Evolutionary conservation across 768 basidiomycete genomes (phyloP), one percentile per base, ranked within the genome.

Genomic region (Russula brevipes): DNA sequence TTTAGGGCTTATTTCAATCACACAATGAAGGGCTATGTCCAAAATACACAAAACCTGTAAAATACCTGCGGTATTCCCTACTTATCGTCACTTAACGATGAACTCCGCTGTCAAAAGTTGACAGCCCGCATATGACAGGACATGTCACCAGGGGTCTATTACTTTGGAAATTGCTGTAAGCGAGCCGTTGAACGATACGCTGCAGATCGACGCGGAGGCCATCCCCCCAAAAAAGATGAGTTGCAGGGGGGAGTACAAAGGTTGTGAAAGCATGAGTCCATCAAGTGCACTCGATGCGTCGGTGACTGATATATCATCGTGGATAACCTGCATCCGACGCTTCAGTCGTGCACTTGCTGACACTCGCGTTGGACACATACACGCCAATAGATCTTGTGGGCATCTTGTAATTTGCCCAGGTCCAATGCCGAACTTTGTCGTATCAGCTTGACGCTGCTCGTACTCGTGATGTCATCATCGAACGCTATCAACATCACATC

Each of bases 401-500:
- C 85, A 35, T 85, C 83, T 6, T 83, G 79, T 3, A 94, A 80
- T 74, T 93, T 94, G 44, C 83, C 85, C 9, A 94, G 79, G 71
- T 94, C 88, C 45, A 94, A 76, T 8, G 85, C 80, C 59, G 84
- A 85, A 12, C 80, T 76, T 73, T 90, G 89, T 58, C 85, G 81
- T 61, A 89, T 88, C 70, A 92, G 81, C 75, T 89, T 90, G 72
- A 91, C 82, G 69, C 86, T 87, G 68, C 85, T 87, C 5, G 91
- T 94, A 57, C 89, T 87, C 2, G 91, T 93, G 3, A 84, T 76
- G 30, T 77, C 77, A 73, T 95, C 93, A 68, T 89, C 88, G 70
- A 95, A 94, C 50, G 87, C 86, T 71, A 94, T 81, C 39, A 94
- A 80, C 76, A 91, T 85, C 59, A 88, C 81, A 64, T 86, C 85